phyloP scores from a whole-genome alignment of 768 basidiomycete species.

The Russula virescens region DNA sequence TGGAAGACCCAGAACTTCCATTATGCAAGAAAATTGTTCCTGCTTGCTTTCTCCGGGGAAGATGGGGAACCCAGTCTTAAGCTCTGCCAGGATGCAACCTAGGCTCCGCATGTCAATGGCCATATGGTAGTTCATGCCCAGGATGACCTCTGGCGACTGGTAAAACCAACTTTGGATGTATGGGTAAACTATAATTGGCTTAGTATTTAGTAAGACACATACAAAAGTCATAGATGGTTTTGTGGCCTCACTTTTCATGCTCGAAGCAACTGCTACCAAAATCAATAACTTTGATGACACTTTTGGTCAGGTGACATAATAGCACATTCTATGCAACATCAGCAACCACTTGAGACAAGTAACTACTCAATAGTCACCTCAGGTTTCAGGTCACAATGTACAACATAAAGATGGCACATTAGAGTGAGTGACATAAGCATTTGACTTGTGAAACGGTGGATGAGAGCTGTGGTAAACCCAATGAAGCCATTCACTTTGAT shows the following conservation, averaged over 20 bases:
- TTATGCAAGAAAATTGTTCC: slow-evolving; percentile 93
- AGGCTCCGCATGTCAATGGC: too few relatives aligned
- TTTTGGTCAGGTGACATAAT: slow-evolving; percentile 90
- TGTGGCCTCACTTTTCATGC: too few relatives aligned
- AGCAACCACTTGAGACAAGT: slow-evolving; percentile 9
- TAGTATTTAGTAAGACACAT: slow-evolving; percentile 3
- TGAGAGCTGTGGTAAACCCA: slow-evolving; percentile 93
- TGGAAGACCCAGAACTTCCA: too few relatives aligned
- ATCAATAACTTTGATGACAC: slow-evolving; percentile 96
- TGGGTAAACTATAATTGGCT: slow-evolving; percentile 74
- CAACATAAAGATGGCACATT: slow-evolving; percentile 95
- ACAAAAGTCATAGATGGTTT: slow-evolving; percentile 35
- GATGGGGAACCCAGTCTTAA: slow-evolving; percentile 97
- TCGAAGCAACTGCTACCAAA: too few relatives aligned
- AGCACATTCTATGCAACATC: slow-evolving; percentile 70
- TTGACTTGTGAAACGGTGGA: slow-evolving; percentile 93
- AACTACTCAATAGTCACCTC: slow-evolving; percentile 6
- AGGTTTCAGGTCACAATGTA: too few relatives aligned
- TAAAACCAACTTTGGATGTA: slow-evolving; percentile 99
- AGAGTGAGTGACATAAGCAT: slow-evolving; percentile 88
- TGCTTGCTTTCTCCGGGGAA: slow-evolving; percentile 99
- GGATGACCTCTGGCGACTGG: slow-evolving; percentile 98
- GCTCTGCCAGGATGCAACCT: too few relatives aligned
- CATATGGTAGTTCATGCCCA: too few relatives aligned
- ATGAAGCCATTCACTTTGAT: slow-evolving; percentile 99